Evolutionary conservation across 2,329 filamentous ascomycete genomes (phyloP), one percentile per base, ranked within the genome.

Genomic region (Aspergillus sclerotialis): DNA sequence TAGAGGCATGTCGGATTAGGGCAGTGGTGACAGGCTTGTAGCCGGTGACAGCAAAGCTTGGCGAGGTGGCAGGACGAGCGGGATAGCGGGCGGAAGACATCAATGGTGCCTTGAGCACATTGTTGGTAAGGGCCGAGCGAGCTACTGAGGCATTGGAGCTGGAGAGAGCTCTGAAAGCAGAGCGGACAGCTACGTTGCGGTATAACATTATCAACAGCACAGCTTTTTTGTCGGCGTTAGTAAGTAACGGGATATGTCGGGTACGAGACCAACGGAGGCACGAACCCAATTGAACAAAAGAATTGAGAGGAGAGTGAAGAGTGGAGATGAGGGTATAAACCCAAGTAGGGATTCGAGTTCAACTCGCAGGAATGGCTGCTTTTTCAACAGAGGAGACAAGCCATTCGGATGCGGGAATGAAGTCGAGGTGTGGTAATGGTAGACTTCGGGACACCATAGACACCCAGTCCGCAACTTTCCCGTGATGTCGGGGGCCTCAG

Each of bases 1-100:
- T 58, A 24, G 61, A 63, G 18, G 65, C 58, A 55, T 70, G 67
- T 43, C 69, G 71, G 46, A 72, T 62, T 28, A 72, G 60, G 29
- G 67, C 63, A 28, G 63, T 68, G 43, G 63, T 65, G 23, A 67
- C 55, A 27, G 69, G 65, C 52, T 66, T 64, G 51, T 59, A 61
- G 45, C 58, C 45, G 37, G 63, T 54, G 37, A 71, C 52, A 43
- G 67, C 60, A 39, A 70, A 51, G 49, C 48, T 60, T 17, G 62
- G 48, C 13, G 55, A 51, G 19, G 60, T 45, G 37, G 53, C 50
- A 45, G 54, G 49, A 43, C 60, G 57, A 48, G 52, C 46, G 39
- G 55, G 49, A 51, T 44, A 46, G 36, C 61, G 62, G 42, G 61
- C 53, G 45, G 64, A 59, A 35, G 61, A 63, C 38, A 58, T 64